A percentile compares a stretch with the other conserved stretches of the same genome.
Evolutionary conservation across 176 grass and related monocot species (phyloP).

Genomic region (Avena sativa): DNA sequence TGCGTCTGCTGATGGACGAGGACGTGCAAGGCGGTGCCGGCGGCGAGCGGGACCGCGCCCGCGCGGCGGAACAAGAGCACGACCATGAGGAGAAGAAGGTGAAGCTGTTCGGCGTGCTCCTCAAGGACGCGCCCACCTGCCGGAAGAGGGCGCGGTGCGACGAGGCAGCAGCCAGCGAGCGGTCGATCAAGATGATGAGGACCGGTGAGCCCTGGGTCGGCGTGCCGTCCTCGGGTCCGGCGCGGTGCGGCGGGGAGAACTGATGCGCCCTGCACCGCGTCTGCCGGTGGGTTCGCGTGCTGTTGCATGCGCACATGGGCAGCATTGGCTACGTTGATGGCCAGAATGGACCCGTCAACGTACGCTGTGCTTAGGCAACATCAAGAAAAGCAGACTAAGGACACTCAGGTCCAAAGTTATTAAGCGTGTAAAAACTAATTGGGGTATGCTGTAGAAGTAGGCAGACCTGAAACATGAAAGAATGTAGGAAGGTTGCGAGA

Average conservation of each 20-base stretch:
- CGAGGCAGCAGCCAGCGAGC: constrained; percentile 45
- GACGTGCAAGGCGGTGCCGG: background rate
- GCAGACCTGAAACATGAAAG: background rate
- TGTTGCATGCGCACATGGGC: background rate
- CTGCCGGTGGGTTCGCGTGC: background rate
- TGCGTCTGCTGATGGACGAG: constrained; percentile 56
- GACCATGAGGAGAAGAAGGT: constrained; percentile 42
- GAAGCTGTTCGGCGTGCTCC: constrained; percentile 77
- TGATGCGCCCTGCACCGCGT: constrained; percentile 16
- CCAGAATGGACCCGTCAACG: constrained; percentile 15
- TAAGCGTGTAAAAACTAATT: constrained; percentile 4
- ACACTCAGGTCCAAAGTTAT: background rate
- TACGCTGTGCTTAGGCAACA: constrained; percentile 32
- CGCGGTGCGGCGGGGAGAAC: constrained; percentile 46
- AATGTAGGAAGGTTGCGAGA: constrained; percentile 10
- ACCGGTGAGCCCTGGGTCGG: constrained; percentile 59
- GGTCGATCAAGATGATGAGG: constrained; percentile 62
- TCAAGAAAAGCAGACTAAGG: constrained; percentile 9
- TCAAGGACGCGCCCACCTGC: constrained; percentile 43
- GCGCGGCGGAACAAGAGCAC: background rate
- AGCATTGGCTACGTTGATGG: background rate
- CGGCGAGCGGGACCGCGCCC: background rate
- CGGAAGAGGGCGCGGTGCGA: constrained; percentile 57
- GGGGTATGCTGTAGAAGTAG: background rate
- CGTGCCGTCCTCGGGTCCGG: constrained; percentile 49